phyloP scores from a whole-genome alignment of 2,329 filamentous ascomycete species.

The Dactylellina sp. region DNA sequence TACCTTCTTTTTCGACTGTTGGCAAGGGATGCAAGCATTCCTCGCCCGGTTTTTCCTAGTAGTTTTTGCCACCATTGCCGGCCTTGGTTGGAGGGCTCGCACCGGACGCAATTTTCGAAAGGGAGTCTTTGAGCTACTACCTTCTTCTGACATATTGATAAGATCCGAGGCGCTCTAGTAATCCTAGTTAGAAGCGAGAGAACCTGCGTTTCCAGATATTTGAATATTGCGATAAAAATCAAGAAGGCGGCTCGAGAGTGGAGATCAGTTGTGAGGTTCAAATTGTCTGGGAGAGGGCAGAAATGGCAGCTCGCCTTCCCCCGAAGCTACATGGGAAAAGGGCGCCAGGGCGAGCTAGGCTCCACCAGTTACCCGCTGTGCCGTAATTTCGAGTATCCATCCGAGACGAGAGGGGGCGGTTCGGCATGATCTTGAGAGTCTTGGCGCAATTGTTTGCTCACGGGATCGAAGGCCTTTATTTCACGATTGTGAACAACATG shows the following conservation, averaged over 20 bases:
- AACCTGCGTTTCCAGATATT: neutral
- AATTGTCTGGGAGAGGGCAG: neutral
- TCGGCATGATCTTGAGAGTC: slow-evolving; percentile 11
- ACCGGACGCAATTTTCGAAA: slow-evolving; percentile 38
- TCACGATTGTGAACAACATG: slow-evolving; percentile 4
- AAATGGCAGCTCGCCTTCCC: too few relatives aligned
- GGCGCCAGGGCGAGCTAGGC: neutral
- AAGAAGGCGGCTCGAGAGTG: neutral
- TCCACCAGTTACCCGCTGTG: slow-evolving; percentile 18
- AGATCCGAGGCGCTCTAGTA: neutral
- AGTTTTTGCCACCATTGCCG: slow-evolving; percentile 41
- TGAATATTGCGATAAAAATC: neutral
- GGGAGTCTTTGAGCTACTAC: slow-evolving; percentile 31
- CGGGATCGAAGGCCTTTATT: slow-evolving; percentile 15
- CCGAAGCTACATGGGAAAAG: slow-evolving; percentile 3
- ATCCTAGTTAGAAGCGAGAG: neutral
- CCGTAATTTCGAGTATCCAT: slow-evolving; percentile 7
- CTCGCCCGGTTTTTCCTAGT: slow-evolving; percentile 30
- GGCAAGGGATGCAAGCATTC: slow-evolving; percentile 42
- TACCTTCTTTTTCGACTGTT: slow-evolving; percentile 51
- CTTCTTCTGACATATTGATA: slow-evolving; percentile 43
- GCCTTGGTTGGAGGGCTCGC: slow-evolving; percentile 28
- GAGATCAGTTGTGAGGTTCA: neutral
- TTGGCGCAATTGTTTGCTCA: slow-evolving; percentile 32
- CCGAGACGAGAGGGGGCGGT: neutral